phyloP scores from a whole-genome alignment of 805 yeast genomes.

The Nakazawaea pomicola region DNA sequence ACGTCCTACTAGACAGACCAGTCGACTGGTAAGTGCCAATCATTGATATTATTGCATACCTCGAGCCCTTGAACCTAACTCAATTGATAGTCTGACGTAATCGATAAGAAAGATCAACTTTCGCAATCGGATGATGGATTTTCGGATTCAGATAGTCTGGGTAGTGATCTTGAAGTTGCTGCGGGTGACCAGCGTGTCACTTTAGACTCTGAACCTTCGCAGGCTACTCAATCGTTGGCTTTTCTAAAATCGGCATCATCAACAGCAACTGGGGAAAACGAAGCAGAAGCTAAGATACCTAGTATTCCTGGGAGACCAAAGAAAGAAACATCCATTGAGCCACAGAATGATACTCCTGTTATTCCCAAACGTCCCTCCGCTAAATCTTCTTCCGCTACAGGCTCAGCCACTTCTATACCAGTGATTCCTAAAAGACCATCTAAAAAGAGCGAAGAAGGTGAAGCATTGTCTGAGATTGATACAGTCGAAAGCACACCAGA shows the following conservation, averaged over 20 bases:
- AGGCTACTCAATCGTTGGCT: neutral
- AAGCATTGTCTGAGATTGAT: too few species aligned
- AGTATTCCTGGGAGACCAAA: slow-evolving; percentile 4
- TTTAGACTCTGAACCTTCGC: neutral
- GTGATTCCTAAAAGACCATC: slow-evolving; percentile 2
- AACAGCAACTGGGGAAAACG: neutral
- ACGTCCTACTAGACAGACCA: neutral
- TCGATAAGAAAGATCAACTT: neutral
- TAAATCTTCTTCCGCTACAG: neutral
- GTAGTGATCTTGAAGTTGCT: neutral
- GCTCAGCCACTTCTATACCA: neutral
- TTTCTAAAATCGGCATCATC: slow-evolving; percentile 1
- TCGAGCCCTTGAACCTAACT: neutral
- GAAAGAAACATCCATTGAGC: neutral
- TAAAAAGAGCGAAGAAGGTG: too few species aligned
- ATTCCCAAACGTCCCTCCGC: neutral
- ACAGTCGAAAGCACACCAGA: neutral
- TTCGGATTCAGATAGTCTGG: slow-evolving; percentile 1
- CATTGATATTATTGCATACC: neutral
- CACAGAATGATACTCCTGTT: neutral
- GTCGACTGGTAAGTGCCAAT: neutral
- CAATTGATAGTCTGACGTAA: neutral
- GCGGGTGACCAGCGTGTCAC: slow-evolving; percentile 3
- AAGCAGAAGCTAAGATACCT: neutral
- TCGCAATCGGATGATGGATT: slow-evolving; percentile 3